phyloP scores from a whole-genome alignment of 1,284 basidiomycete species.

The Sporisorium exsertum region DNA sequence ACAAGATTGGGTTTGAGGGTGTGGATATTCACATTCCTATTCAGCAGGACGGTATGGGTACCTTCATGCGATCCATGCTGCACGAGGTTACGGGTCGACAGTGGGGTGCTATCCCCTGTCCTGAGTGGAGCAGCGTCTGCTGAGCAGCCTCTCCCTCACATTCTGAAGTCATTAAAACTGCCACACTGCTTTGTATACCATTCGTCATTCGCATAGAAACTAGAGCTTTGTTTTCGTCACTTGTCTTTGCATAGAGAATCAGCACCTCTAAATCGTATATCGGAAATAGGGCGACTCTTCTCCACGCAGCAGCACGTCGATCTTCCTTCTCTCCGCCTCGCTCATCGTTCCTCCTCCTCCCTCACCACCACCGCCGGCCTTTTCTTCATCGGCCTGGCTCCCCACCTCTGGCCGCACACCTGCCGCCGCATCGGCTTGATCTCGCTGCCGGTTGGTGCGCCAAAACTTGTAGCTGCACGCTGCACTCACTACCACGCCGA shows the following conservation, averaged over 20 bases:
- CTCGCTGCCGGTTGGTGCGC: constrained; percentile 39
- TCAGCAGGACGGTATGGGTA: constrained; percentile 46
- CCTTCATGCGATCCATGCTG: constrained; percentile 48
- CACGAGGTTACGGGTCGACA: constrained; percentile 49
- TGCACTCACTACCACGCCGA: constrained; percentile 38
- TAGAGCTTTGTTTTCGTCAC: not conserved
- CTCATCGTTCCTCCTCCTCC: not conserved
- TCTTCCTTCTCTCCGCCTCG: constrained; percentile 26
- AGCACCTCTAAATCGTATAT: constrained; percentile 39
- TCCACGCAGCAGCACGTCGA: constrained; percentile 43
- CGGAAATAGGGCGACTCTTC: constrained; percentile 50
- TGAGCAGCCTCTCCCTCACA: constrained; percentile 1
- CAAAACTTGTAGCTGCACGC: constrained; percentile 25
- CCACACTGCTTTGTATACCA: constrained; percentile 20
- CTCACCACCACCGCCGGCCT: not conserved
- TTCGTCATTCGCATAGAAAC: constrained; percentile 9
- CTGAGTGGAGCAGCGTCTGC: constrained; percentile 54
- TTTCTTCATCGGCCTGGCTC: constrained; percentile 13
- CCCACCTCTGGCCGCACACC: not conserved
- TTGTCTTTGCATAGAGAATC: not conserved
- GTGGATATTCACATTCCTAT: constrained; percentile 46
- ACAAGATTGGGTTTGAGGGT: constrained; percentile 52
- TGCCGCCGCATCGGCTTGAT: constrained; percentile 4
- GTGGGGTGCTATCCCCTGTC: constrained; percentile 44
- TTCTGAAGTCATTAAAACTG: not conserved